Evolutionary conservation across 805 yeast genomes (phyloP), one percentile per base, ranked within the genome.

Genomic region (Sugiyamaella qingdaonensis): DNA sequence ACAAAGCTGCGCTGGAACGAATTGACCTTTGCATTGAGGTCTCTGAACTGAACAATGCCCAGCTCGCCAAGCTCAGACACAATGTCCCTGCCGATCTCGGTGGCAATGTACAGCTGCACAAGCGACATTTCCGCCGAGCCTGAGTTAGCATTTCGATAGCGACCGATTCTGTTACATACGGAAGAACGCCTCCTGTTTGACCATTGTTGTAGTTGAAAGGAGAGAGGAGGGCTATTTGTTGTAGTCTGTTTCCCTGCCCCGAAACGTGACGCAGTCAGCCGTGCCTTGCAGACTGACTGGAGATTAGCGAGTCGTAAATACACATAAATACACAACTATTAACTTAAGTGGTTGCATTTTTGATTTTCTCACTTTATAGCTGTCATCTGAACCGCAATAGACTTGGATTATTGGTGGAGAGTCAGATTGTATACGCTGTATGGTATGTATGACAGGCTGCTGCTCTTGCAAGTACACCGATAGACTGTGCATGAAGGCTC

Each of bases 51-150:
- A 27, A 94, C 79, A 55, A 82, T 73, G 24, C 96, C 95, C 66
- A 88, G 74, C 59, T 88, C 89, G 3, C 99, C 99, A 35, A 94
- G 74, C 27, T 88, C 81, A 54, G 88, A 80, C n/a, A 90, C 85
- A 36, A 89, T 81, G 55, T 90, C 95, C 58, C 97, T 77, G 7
- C 96, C 81, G 43, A 87, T 84, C 71, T 94, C 99, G 27, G 88
- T 83, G 8, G 98, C 92, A 55, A 94, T 82, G 69, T 88, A 92
- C 61, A 94, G 76, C 74, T 94, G 97, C 50, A 92, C 86, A 62
- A 91, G 79, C 47, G 95, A 82, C 98, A 94, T 95, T 65, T 88
- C 95, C 85, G 98, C 98, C 54, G 98, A 91, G 77, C 96, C 77
- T 73, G 21, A 21, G 43, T 29, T 39, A 14, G 42, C n/a, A 16